A percentile compares a stretch with the other conserved stretches of the same genome.
phyloP scores from a whole-genome alignment of 2,329 filamentous ascomycete species.

The Xylaria sp. region DNA sequence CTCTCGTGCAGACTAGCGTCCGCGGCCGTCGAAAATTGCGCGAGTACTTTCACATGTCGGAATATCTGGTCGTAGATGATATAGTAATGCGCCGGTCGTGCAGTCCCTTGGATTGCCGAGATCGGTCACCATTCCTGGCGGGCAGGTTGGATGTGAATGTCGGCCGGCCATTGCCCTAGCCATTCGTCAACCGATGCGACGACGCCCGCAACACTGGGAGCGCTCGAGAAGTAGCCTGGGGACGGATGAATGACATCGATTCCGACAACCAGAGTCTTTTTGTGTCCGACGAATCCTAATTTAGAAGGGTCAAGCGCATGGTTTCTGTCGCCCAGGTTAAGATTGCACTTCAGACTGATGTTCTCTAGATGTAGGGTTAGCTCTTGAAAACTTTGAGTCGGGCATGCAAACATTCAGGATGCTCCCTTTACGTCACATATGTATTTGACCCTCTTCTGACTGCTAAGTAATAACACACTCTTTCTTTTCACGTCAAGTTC shows the following conservation, averaged over 20 bases:
- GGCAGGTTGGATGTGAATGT: conserved; percentile 72
- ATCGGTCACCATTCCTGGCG: conserved; percentile 77
- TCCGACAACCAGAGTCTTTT: conserved; percentile 82
- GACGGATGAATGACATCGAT: conserved; percentile 92
- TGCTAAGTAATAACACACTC: conserved; percentile 7
- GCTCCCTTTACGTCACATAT: not conserved
- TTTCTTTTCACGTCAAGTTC: not conserved
- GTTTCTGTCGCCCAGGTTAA: conserved; percentile 25
- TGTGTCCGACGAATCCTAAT: conserved; percentile 59
- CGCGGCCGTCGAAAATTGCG: conserved; percentile 57
- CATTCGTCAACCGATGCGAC: conserved; percentile 78
- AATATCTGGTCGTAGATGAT: conserved; percentile 78
- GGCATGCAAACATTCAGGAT: conserved; percentile 18
- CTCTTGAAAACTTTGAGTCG: conserved; percentile 20
- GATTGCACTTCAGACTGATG: conserved; percentile 25
- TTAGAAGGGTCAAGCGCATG: conserved; percentile 14
- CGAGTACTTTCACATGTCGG: conserved; percentile 48
- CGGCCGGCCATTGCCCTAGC: conserved; percentile 82
- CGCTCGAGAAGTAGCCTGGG: conserved; percentile 64
- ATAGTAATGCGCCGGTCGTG: conserved; percentile 84
- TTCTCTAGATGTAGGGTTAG: conserved; percentile 23
- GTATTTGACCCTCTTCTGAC: conserved; percentile 19
- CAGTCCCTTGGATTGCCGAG: conserved; percentile 81
- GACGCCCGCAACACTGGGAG: conserved; percentile 70
- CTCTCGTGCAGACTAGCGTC: conserved; percentile 77